Percentiles rank a stretch among this genome's conserved stretches.
Conservation (phyloP, 345 rosid species). For the Populus nigra region DNA sequence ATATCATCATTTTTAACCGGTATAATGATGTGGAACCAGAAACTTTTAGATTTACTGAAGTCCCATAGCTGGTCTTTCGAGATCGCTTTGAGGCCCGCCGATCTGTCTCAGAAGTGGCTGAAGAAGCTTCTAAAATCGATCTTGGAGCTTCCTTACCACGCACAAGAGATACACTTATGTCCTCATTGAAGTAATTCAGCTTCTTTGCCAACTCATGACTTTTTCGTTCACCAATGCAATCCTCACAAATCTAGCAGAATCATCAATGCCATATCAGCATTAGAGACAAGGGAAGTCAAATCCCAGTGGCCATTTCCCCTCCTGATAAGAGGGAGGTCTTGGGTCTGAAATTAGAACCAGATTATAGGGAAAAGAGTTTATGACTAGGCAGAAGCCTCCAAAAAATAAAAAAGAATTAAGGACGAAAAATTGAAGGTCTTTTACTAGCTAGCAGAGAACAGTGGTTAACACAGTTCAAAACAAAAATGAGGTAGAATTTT, state of each 20-base stretch:
- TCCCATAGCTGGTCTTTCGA: conserved; percentile 71
- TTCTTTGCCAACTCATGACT: conserved; percentile 85
- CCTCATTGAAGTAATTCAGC: conserved; percentile 72
- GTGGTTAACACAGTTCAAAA: background rate
- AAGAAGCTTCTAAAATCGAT: conserved; percentile 78
- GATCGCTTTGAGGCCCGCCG: conserved; percentile 85
- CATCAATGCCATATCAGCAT: conserved; percentile 6
- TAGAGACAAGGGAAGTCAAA: background rate
- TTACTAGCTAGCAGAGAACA: background rate
- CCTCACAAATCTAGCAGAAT: conserved; percentile 66
- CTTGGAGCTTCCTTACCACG: conserved; percentile 95
- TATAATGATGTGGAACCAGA: conserved; percentile 85
- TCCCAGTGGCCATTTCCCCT: background rate
- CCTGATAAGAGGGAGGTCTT: background rate
- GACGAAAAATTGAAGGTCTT: background rate
- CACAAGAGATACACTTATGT: conserved; percentile 69
- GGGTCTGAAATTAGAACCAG: background rate
- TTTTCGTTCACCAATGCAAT: conserved; percentile 92
- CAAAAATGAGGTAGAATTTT: conserved; percentile 1
- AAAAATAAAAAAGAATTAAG: background rate
- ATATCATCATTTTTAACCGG: conserved; percentile 97
- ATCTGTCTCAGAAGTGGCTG: conserved; percentile 61
- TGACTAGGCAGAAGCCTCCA: background rate
- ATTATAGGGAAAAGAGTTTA: background rate
- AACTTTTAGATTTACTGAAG: conserved; percentile 68